These are phyloP conservation scores for Pogostemon cablin DNA, from an alignment of 257 asterid species.

Conservation along the genomic window DNA sequence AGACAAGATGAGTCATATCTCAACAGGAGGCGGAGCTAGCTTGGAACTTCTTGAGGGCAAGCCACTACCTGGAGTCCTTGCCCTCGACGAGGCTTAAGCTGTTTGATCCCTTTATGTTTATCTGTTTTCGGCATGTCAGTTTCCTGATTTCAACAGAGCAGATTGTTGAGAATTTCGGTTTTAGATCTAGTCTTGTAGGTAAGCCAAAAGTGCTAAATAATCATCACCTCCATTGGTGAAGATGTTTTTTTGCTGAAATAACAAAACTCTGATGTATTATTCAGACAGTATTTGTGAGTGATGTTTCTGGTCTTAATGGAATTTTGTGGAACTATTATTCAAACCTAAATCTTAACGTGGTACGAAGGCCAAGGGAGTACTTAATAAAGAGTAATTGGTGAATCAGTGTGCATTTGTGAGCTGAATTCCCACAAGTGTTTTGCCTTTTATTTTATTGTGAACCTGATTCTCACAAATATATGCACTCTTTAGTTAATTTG, in stretches of 20 bases:
- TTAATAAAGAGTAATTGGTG: too few relatives aligned
- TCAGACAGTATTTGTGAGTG: neutral
- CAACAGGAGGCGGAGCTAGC: slow-evolving; percentile 96
- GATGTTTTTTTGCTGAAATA: slow-evolving; percentile 29
- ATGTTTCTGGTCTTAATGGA: neutral
- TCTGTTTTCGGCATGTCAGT: neutral
- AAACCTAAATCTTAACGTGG: too few relatives aligned
- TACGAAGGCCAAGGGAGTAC: too few relatives aligned
- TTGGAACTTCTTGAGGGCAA: slow-evolving; percentile 94
- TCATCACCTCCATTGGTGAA: slow-evolving; percentile 30
- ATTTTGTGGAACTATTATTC: too few relatives aligned
- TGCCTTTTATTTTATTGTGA: too few relatives aligned
- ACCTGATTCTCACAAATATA: too few relatives aligned
- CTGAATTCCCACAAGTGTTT: too few relatives aligned
- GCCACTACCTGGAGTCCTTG: slow-evolving; percentile 80
- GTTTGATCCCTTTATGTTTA: slow-evolving; percentile 14
- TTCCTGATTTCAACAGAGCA: slow-evolving; percentile 24
- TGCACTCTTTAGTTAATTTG: too few relatives aligned
- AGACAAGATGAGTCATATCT: slow-evolving; percentile 93
- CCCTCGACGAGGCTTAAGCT: slow-evolving; percentile 68
- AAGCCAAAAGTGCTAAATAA: slow-evolving; percentile 41
- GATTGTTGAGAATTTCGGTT: slow-evolving; percentile 19
- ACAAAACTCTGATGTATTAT: slow-evolving; percentile 3
- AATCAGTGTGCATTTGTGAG: too few relatives aligned
- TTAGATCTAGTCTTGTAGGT: slow-evolving; percentile 37